Evolutionary conservation across 1,284 basidiomycete genomes (phyloP).

Genomic region (Gymnopus androsaceus): DNA sequence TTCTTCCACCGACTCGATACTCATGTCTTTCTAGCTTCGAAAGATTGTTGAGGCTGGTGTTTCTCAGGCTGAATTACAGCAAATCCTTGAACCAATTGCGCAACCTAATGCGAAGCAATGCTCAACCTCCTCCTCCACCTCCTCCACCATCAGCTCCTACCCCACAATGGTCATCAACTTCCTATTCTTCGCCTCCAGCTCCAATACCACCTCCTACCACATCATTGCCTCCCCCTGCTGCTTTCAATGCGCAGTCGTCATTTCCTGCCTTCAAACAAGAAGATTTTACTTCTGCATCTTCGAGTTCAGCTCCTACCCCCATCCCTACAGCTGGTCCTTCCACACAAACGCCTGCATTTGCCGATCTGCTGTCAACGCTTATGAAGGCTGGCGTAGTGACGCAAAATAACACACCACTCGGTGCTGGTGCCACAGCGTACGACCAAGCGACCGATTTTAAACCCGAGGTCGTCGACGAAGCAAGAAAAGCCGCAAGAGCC

Average conservation of each 20-base stretch:
- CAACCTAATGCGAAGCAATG: conserved; percentile 54
- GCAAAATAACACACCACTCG: conserved; percentile 50
- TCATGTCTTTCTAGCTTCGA: conserved; percentile 58
- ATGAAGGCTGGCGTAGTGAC: conserved; percentile 76
- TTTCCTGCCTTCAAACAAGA: background rate
- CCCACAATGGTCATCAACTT: conserved; percentile 10
- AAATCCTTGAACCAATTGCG: conserved; percentile 81
- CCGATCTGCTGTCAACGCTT: conserved; percentile 64
- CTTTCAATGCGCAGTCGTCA: conserved; percentile 17
- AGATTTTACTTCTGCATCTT: conserved; percentile 20
- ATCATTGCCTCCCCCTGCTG: conserved; percentile 25
- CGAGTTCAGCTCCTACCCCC: conserved; percentile 19
- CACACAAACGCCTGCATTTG: conserved; percentile 45
- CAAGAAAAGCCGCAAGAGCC: conserved; percentile 50
- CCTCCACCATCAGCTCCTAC: conserved; percentile 23
- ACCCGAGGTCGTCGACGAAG: conserved; percentile 37
- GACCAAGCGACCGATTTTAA: conserved; percentile 34
- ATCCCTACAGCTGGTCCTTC: conserved; percentile 29
- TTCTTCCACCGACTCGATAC: conserved; percentile 12
- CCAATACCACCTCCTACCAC: conserved; percentile 16
- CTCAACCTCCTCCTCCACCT: conserved; percentile 38
- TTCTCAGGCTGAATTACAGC: conserved; percentile 76
- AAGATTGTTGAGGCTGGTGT: conserved; percentile 77
- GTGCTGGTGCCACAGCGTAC: conserved; percentile 45
- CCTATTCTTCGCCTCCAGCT: conserved; percentile 1